These are phyloP conservation scores for Globisporangium lucens DNA, from an alignment of 352 stramenopile species.

Conservation along the genomic window DNA sequence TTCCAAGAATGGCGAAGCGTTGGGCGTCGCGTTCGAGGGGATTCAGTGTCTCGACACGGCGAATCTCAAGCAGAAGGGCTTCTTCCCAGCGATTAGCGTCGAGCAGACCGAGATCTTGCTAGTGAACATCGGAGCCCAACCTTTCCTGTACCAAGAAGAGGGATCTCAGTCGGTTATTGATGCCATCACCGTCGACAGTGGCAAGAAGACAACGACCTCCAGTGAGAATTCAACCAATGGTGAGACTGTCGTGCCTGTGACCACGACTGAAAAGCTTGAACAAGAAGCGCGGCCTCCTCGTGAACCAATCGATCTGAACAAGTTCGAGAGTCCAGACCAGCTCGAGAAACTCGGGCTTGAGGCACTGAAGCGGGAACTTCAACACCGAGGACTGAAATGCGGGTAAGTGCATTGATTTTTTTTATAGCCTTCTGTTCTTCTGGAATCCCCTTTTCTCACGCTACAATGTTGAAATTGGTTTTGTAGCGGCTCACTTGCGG, in stretches of 20 bases:
- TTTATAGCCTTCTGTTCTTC: background rate
- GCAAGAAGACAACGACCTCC: background rate
- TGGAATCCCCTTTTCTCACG: background rate
- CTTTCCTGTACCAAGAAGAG: slow-evolving; percentile 52
- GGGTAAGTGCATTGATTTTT: slow-evolving; percentile 53
- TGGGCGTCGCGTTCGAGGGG: slow-evolving; percentile 59
- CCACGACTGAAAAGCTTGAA: background rate
- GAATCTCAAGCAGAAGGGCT: slow-evolving; percentile 27
- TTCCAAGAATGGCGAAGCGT: slow-evolving; percentile 71
- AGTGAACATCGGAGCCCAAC: slow-evolving; percentile 80
- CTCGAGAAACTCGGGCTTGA: slow-evolving; percentile 90
- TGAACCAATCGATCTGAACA: slow-evolving; percentile 45
- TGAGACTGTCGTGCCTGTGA: background rate
- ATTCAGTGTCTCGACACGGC: slow-evolving; percentile 29
- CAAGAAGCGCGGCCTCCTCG: slow-evolving; percentile 4
- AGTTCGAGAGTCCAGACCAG: slow-evolving; percentile 53
- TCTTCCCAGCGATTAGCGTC: slow-evolving; percentile 81
- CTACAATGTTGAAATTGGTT: slow-evolving; percentile 10
- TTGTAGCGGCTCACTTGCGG: slow-evolving; percentile 82
- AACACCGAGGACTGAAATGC: slow-evolving; percentile 94
- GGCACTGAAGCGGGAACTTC: slow-evolving; percentile 90
- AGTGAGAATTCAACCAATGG: background rate
- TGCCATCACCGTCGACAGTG: slow-evolving; percentile 20
- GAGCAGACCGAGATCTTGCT: slow-evolving; percentile 81
- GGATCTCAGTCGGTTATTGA: slow-evolving; percentile 51